Base-by-base conservation (phyloP, 768 basidiomycete genomes). In the Boletus rufocinnamomeus region DNA sequence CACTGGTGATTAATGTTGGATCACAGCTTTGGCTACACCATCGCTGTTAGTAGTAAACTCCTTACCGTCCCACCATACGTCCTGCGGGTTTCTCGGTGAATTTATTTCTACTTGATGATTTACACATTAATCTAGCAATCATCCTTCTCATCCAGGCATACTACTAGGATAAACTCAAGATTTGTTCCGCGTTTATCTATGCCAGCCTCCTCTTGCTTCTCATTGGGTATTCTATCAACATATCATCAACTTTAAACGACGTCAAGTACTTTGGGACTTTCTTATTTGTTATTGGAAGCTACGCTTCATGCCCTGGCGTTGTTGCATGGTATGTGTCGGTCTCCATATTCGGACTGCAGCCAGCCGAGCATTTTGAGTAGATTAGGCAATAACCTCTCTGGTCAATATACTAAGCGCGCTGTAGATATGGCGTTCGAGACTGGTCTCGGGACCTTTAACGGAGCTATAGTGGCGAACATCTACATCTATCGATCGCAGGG, bases 221-320 rank as follows among this genome's bases (percentile, higher is more conserved):
- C 35, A 74, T 86, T 32, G 87, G 88, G 0, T 89, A 84, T 64
- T 55, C 77, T 0, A 87, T 89, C 70, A 85, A 87, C 64, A 84
- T 89, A 50, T 83, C 85, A 1, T 66, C 78, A 14, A 81, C 72
- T 1, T 62, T 80, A 0, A 66, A 68, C 47, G 84, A 84, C 0
- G 83, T 76, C 28, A 89, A 89, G 70, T 90, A 89, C 69, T 86
- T 88, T 60, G 88, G 86, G 1, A 88, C 83, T 0, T 91, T 86
- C 76, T 81, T 89, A 54, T 78, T 80, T 27, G 86, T 89, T 6
- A 76, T 77, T 1, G 89, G 89, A n/a, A 77, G 78, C 40, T 89
- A 66, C n/a, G 54, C 85, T 60, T 74, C 78, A 0, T 79, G 85
- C 61, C 86, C 89, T 14, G 86, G 83, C 10, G 67, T 85, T 2